These are phyloP conservation scores for Endocarpon pusillum DNA, from an alignment of 495 filamentous ascomycete genomes.

Conservation along the genomic window DNA sequence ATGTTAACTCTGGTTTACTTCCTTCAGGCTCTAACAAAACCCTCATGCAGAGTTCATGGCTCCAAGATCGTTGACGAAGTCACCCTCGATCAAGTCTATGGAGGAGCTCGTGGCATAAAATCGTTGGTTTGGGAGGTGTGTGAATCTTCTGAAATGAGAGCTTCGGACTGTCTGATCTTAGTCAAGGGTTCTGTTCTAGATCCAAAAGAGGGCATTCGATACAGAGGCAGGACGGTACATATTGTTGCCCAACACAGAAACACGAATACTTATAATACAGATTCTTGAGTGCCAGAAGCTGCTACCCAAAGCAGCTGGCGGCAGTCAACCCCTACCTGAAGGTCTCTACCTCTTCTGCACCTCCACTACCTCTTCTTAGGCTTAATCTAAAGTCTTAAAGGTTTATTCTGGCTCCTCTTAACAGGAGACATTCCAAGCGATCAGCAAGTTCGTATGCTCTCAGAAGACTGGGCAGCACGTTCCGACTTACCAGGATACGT, in stretches of 20 bases:
- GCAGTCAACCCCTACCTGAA: constrained; percentile 91
- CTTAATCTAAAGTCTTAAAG: constrained; percentile 21
- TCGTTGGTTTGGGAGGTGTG: constrained; percentile 81
- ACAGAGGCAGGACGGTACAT: constrained; percentile 73
- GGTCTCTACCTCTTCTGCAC: constrained; percentile 42
- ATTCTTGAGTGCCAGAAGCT: constrained; percentile 97
- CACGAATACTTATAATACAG: constrained; percentile 10
- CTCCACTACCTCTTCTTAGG: constrained; percentile 1
- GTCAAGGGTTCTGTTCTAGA: constrained; percentile 79
- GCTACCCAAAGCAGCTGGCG: constrained; percentile 89
- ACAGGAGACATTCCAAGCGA: constrained; percentile 93
- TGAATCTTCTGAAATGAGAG: constrained; percentile 4
- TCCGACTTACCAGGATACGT: constrained; percentile 91
- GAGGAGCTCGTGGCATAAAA: constrained; percentile 97
- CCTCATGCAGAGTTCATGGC: constrained; percentile 52
- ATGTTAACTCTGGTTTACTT: too few species aligned
- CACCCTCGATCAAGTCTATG: constrained; percentile 97
- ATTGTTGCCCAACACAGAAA: background rate
- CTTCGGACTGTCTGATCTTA: constrained; percentile 7
- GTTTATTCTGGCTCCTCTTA: constrained; percentile 94
- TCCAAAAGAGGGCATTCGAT: constrained; percentile 96
- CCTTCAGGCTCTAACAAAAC: constrained; percentile 1
- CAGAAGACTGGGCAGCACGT: constrained; percentile 95
- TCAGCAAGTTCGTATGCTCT: constrained; percentile 94
- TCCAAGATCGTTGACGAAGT: constrained; percentile 92